A percentile compares a stretch with the other conserved stretches of the same genome.
These are phyloP conservation scores for Fusarium sp. DNA, from an alignment of 2,329 filamentous ascomycete species.

Conservation along the genomic window DNA sequence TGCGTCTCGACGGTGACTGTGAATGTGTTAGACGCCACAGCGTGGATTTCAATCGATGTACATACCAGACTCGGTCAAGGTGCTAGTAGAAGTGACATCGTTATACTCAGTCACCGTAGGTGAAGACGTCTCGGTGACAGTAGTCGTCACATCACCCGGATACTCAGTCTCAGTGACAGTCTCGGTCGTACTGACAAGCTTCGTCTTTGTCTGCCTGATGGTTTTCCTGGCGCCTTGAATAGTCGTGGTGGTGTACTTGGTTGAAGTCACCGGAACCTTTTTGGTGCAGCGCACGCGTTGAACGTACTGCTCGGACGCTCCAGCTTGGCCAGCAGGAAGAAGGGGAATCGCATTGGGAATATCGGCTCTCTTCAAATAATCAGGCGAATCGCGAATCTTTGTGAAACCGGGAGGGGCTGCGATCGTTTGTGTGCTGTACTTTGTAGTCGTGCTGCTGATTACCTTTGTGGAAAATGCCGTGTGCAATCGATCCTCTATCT, in stretches of 20 bases:
- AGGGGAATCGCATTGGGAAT: neutral
- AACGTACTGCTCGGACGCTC: neutral
- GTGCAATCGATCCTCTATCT: no score
- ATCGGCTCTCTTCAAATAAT: neutral
- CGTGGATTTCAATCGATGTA: no score
- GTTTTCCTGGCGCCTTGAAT: neutral
- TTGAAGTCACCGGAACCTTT: neutral
- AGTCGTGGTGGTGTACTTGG: neutral
- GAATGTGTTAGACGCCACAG: rapidly evolving
- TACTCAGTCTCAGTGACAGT: neutral
- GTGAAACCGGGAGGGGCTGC: neutral
- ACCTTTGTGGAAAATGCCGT: neutral
- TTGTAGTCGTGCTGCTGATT: neutral
- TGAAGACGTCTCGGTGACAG: neutral
- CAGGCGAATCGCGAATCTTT: neutral
- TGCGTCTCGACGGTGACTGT: neutral
- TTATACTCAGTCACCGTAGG: neutral
- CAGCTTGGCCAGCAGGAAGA: no score
- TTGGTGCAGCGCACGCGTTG: neutral
- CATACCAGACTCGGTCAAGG: neutral
- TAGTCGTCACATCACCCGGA: neutral
- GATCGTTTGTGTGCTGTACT: neutral
- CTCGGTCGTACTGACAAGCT: neutral
- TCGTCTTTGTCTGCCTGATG: neutral
- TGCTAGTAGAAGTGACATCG: neutral